A percentile compares a stretch with the other conserved stretches of the same genome.
phyloP scores from a whole-genome alignment of 176 grass and related monocot species.

The Tillandsia leiboldiana region DNA sequence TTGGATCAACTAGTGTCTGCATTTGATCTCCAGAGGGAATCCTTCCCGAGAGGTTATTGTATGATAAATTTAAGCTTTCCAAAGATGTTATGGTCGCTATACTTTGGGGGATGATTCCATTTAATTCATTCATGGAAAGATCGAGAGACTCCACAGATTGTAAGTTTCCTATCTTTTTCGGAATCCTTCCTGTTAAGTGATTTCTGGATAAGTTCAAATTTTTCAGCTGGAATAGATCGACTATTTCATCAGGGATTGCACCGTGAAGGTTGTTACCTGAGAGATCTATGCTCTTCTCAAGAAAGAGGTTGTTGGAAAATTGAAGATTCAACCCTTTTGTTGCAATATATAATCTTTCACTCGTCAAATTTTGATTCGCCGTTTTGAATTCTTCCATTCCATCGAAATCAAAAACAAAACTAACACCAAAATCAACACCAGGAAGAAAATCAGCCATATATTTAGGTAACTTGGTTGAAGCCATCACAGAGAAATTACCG shows the following conservation, averaged over 20 bases:
- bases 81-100: slow-evolving; percentile 18
- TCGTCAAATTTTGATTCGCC: not conserved
- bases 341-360: not conserved
- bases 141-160: slow-evolving; percentile 33
- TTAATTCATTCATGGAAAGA: slow-evolving; percentile 24
- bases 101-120: slow-evolving; percentile 7
- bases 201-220: slow-evolving; percentile 31
- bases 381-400: accelerated
- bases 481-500: slow-evolving; percentile 21
- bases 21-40: slow-evolving; percentile 31
- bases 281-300: slow-evolving; percentile 21
- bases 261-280: slow-evolving; percentile 27
- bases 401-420: not conserved
- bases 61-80: slow-evolving; percentile 21
- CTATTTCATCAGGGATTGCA: slow-evolving; percentile 20
- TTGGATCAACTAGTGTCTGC: slow-evolving; percentile 21
- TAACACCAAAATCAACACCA: too few species aligned
- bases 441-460: not conserved
- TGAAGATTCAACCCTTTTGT: slow-evolving; percentile 23
- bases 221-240: not conserved
- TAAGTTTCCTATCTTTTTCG: slow-evolving; percentile 10
- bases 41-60: slow-evolving; percentile 28
- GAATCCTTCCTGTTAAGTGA: slow-evolving; percentile 4
- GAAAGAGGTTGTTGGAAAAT: not conserved
- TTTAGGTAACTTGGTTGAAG: not conserved